These are phyloP conservation scores for Nakaseomyces kungkrabaensis DNA, from an alignment of 1,139 yeast species.

Conservation along the genomic window DNA sequence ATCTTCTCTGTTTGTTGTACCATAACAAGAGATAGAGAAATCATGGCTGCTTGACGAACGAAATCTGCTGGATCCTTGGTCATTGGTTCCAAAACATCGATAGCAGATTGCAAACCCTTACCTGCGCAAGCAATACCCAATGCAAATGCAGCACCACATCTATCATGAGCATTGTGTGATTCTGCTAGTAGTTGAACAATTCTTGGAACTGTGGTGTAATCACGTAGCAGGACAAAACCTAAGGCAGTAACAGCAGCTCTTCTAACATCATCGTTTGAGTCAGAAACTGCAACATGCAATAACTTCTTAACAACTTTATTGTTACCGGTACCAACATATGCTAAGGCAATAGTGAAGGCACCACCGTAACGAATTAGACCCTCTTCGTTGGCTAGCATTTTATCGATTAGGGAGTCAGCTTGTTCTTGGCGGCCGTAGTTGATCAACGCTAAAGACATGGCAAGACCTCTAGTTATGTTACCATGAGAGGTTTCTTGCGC, in stretches of 20 bases:
- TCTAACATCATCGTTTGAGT: slow-evolving; percentile 92
- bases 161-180: slow-evolving; percentile 94
- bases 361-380: slow-evolving; percentile 92
- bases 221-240: slow-evolving; percentile 85
- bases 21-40: slow-evolving; percentile 85
- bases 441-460: slow-evolving; percentile 79
- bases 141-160: slow-evolving; percentile 97
- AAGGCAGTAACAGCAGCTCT: slow-evolving; percentile 92
- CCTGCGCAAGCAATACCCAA: slow-evolving; percentile 97
- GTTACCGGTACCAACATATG: slow-evolving; percentile 94
- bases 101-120: slow-evolving; percentile 76
- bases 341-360: slow-evolving; percentile 85
- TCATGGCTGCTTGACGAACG: slow-evolving; percentile 95
- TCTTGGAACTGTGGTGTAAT: slow-evolving; percentile 88
- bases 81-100: slow-evolving; percentile 86
- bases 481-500: slow-evolving; percentile 96
- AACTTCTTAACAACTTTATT: slow-evolving; percentile 77
- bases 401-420: slow-evolving; percentile 64
- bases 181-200: slow-evolving; percentile 88
- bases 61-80: slow-evolving; percentile 92
- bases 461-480: slow-evolving; percentile 83
- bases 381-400: slow-evolving; percentile 64
- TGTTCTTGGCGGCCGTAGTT: slow-evolving; percentile 79
- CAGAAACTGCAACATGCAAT: slow-evolving; percentile 90
- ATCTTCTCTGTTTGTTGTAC: slow-evolving; percentile 88